Evolutionary conservation across 2,329 filamentous ascomycete species (phyloP), one percentile per base, ranked within the genome.

Genomic region (Ceratocystiopsis brevicomis): DNA sequence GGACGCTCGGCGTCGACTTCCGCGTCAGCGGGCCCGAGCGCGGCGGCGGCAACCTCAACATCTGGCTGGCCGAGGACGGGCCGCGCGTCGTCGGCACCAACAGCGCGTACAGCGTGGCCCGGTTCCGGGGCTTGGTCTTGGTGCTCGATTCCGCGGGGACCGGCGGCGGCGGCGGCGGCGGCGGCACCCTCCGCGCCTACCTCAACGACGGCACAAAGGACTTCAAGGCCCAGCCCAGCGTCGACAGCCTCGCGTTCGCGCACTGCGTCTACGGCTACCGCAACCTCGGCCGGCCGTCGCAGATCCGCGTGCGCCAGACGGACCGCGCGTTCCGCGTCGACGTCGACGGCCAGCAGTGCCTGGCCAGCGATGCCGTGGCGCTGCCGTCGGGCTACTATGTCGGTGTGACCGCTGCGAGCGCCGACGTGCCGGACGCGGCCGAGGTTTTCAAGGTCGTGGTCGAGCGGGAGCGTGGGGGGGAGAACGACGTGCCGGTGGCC

Each of bases 371-470:
- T 59, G 81, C 84, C 66, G 70, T 96, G 54, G 68, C 66, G 48
- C 70, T 98, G 19, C 90, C 88, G 3, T 53, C 69, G 2, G 83
- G 83, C 51, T 92, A 96, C 64, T 72, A 73, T 57, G 83, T 94
- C 51, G 90, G 90, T 53, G 65, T 98, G 52, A 85, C 81, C 13
- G 90, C 88, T 37, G 82, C 84, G 15, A 88, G 84, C 3, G 82
- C 84, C 30, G 88, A 96, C 51, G 87, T 77, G 53, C 86, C 90
- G 1, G 90, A 98, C 62, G 93, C 85, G 6, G 93, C 95, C 54
- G 90, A 98, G 61, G 61, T 94, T 51, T 90, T 87, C 67, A 92
- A 88, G 58, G 72, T 96, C 56, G 69, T 81, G 34, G 73, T 90
- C 42, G 74, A 78, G 55, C 77, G 71, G 12, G 71, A 75, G 21